Evolutionary conservation across 2,329 filamentous ascomycete species (phyloP).

Genomic region (Phyllosticta citriasiana): DNA sequence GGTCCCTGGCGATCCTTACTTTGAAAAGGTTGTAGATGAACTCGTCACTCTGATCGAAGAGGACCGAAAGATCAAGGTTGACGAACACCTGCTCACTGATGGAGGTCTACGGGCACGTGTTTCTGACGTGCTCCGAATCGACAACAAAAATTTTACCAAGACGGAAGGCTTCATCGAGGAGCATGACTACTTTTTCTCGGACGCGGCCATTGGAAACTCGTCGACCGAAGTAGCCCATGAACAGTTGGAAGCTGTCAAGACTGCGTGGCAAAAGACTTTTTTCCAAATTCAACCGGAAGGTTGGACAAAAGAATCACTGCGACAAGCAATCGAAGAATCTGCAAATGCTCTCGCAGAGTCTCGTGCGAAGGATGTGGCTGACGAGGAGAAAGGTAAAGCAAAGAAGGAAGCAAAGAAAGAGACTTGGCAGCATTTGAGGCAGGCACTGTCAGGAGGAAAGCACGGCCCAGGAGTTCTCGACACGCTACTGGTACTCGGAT

Average conservation of each 20-base stretch:
- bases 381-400: not conserved
- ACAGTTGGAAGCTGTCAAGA: not conserved
- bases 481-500: constrained; percentile 24
- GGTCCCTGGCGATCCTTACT: constrained; percentile 32
- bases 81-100: not conserved
- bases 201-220: not conserved
- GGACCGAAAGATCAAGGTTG: constrained; percentile 11
- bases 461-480: constrained; percentile 26
- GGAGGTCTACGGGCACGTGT: constrained; percentile 37
- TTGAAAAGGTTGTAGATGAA: constrained; percentile 28
- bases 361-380: not conserved
- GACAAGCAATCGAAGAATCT: not conserved
- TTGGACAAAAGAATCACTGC: not conserved
- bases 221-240: not conserved
- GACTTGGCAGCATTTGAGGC: constrained; percentile 25
- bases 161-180: constrained; percentile 45
- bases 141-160: constrained; percentile 49
- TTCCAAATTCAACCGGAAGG: not conserved
- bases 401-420: constrained; percentile 17
- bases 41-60: constrained; percentile 20
- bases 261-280: not conserved
- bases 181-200: constrained; percentile 48
- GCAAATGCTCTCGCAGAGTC: not conserved
- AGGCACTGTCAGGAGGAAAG: constrained; percentile 21
- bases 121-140: constrained; percentile 32